Percentiles rank a stretch among this genome's conserved stretches.
Evolutionary conservation across 2,329 filamentous ascomycete genomes (phyloP).

Genomic region (Ophiostoma angusticollis): DNA sequence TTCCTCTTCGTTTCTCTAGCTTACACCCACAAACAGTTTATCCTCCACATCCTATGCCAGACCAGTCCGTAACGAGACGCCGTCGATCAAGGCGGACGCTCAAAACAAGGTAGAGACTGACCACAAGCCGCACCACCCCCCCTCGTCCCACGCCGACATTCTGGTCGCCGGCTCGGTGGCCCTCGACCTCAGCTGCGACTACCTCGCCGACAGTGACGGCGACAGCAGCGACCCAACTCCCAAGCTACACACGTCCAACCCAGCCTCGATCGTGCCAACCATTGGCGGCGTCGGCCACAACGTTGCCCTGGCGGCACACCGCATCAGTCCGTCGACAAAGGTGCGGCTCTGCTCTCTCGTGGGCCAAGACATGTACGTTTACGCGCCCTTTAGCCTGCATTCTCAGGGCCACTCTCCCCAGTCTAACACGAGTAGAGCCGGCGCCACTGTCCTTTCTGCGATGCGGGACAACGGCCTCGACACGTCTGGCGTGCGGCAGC

Average conservation of each 20-base stretch:
- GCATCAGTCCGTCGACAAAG: conserved; percentile 42
- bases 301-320: conserved; percentile 71
- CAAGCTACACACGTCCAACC: conserved; percentile 70
- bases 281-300: conserved; percentile 89
- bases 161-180: conserved; percentile 85
- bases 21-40: not conserved
- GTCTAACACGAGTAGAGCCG: too few relatives aligned
- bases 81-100: not conserved
- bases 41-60: conserved; percentile 6
- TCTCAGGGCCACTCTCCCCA: too few relatives aligned
- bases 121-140: not conserved
- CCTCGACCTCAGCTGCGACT: conserved; percentile 78
- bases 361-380: conserved; percentile 67
- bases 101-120: not conserved
- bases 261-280: conserved; percentile 64
- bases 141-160: conserved; percentile 42
- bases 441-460: conserved; percentile 55
- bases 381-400: too few relatives aligned
- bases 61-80: not conserved
- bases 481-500: conserved; percentile 46
- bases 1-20: not conserved
- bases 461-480: conserved; percentile 53
- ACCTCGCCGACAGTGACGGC: conserved; percentile 21
- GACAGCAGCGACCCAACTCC: conserved; percentile 25
- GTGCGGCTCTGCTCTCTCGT: conserved; percentile 71